Evolutionary conservation across 495 filamentous ascomycete genomes (phyloP).

Genomic region (Xylaria scruposa): DNA sequence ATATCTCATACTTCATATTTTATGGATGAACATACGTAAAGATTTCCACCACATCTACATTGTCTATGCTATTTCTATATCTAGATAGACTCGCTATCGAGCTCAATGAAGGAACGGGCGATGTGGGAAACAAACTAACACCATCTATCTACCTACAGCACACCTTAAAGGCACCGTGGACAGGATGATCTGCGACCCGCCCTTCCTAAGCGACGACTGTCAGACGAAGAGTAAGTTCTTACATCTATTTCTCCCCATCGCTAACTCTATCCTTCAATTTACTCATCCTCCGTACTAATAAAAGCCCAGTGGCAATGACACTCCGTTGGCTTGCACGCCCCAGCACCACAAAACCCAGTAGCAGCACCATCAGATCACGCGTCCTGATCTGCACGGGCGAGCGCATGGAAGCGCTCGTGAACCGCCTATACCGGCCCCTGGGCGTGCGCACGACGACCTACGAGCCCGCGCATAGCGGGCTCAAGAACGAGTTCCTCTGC

Average conservation of each 20-base stretch:
- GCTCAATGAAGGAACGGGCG: not conserved
- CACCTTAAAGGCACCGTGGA: slow-evolving; percentile 69
- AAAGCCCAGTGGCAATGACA: slow-evolving; percentile 67
- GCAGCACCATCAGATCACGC: not conserved
- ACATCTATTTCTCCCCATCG: not conserved
- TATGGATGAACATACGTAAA: not conserved
- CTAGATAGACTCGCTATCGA: not conserved
- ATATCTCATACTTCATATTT: not conserved
- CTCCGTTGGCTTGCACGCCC: slow-evolving; percentile 64
- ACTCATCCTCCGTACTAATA: slow-evolving; percentile 9
- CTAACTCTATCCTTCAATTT: not conserved
- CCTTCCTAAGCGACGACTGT: slow-evolving; percentile 79
- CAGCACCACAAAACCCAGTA: not conserved
- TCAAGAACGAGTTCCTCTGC: slow-evolving; percentile 81
- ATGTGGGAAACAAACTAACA: slow-evolving; percentile 5
- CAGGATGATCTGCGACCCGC: slow-evolving; percentile 75
- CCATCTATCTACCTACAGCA: slow-evolving; percentile 31
- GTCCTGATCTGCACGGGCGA: slow-evolving; percentile 78
- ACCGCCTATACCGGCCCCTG: slow-evolving; percentile 56
- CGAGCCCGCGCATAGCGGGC: slow-evolving; percentile 68
- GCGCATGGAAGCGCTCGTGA: slow-evolving; percentile 62
- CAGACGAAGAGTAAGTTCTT: slow-evolving; percentile 71
- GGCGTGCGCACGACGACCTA: slow-evolving; percentile 63
- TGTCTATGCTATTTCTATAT: not conserved
- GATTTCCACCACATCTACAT: not conserved